Conservation (phyloP, 148 eudicot genomes). For the Camellia granthamiana region DNA sequence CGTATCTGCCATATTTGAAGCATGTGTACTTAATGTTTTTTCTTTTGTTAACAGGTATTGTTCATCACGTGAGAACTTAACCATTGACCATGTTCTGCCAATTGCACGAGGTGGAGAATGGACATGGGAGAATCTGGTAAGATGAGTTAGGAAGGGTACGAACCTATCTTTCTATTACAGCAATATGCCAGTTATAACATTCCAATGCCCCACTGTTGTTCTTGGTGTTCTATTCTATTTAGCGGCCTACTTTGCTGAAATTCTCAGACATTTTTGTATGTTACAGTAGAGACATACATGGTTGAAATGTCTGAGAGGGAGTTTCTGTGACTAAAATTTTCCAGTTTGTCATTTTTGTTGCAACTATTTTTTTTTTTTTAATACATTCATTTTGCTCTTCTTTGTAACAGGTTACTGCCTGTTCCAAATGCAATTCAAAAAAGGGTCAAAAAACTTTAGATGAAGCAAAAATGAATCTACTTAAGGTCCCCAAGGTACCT, state of each 20-base stretch:
- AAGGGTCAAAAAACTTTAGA: conserved; percentile 87
- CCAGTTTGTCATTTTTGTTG: neutral
- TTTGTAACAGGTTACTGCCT: conserved; percentile 75
- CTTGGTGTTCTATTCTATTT: too few relatives aligned
- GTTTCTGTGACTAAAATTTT: neutral
- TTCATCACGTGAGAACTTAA: conserved; percentile 57
- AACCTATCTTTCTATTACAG: neutral
- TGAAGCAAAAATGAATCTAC: conserved; percentile 74
- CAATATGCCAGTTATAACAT: neutral
- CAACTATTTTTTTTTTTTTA: neutral
- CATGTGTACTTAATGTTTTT: neutral
- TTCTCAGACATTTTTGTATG: too few relatives aligned
- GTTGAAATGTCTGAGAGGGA: neutral
- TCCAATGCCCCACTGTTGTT: neutral
- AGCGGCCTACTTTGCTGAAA: too few relatives aligned
- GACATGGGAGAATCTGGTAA: conserved; percentile 97
- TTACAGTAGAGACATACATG: neutral
- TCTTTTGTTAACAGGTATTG: conserved; percentile 56
- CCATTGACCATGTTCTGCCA: conserved; percentile 85
- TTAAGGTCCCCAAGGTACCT: conserved; percentile 76
- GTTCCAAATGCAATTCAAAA: conserved; percentile 81
- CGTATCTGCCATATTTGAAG: neutral
- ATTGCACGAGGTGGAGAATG: conserved; percentile 85
- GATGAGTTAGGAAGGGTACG: conserved; percentile 13
- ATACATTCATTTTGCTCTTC: neutral